Evolutionary conservation across 768 basidiomycete genomes (phyloP), one percentile per base, ranked within the genome.

Genomic region (Xerocomus brunneocitrinus): DNA sequence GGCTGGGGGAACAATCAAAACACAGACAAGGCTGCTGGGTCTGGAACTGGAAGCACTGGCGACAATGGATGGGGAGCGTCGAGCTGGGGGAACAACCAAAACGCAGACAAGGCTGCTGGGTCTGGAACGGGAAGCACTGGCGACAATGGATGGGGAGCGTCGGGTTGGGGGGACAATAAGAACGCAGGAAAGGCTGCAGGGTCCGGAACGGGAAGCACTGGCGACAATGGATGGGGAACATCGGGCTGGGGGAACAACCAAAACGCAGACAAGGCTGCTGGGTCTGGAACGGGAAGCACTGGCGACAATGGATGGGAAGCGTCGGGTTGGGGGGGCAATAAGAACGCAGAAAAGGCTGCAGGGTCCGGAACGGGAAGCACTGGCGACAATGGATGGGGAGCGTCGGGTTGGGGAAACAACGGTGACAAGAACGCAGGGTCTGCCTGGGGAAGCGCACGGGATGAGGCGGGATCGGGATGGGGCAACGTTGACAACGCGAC

Each of bases 11-110:
- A 12, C 3, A 36, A 36, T 3, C 5, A 34, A 8, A 12, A 12
- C 13, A 7, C 27, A 22, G 31, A 47, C 46, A 50, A 52, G 22
- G 25, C 5, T 7, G 25, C 42, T 2, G 50, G n/a, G 5, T 28
- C 48, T 6, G 34, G 19, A 16, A 31, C 13, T n/a, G 16, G 8
- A 13, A 30, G 35, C 9, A 9, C 43, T 8, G 6, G 40, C 12
- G 31, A 41, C 13, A 34, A 25, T 27, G 52, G 38, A 2, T 52
- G 62, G 56, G 62, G 51, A 49, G 25, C 30, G 30, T 30, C 30
- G 30, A 12, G 32, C 10, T 34, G 32, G 32, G 32, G 32, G 32
- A 34, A 34, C 32, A 12, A 4, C 10, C 4, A 12, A 35, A 14
- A 38, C 14, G 8, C 27, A n/a, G 31, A 47, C 49, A 50, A 55